These are phyloP conservation scores for Ogataea glucozyma DNA, from an alignment of 805 yeast genomes.

Conservation along the genomic window DNA sequence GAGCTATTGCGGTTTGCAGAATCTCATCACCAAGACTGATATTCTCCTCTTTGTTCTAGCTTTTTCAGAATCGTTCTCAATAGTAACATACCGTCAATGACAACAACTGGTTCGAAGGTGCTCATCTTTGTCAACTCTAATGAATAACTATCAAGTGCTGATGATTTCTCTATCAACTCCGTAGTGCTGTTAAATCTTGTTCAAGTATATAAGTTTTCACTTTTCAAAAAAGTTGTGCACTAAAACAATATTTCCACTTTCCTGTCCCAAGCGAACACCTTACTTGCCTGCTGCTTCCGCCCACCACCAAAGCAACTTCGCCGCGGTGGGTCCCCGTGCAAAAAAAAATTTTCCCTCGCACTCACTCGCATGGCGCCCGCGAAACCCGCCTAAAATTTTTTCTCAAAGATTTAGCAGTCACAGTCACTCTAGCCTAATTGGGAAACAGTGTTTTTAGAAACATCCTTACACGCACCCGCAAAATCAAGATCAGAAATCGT, in stretches of 20 bases:
- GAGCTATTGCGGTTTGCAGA: no score
- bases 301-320: constrained; percentile 4
- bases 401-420: constrained; percentile 13
- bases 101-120: constrained; percentile 95
- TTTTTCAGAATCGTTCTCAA: neutral
- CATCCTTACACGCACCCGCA: constrained; percentile 5
- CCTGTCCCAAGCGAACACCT: neutral
- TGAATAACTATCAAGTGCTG: constrained; percentile 15
- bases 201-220: constrained; percentile 7
- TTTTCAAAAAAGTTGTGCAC: constrained; percentile 7
- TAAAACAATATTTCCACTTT: constrained; percentile 5
- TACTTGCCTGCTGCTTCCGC: neutral
- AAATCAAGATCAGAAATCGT: neutral
- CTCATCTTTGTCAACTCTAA: constrained; percentile 51
- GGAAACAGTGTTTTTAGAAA: neutral
- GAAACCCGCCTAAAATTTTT: constrained; percentile 7
- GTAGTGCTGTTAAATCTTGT: constrained; percentile 2
- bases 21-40: no score
- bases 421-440: constrained; percentile 8
- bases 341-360: constrained; percentile 10
- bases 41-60: neutral
- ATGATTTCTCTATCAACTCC: constrained; percentile 12
- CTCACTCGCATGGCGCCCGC: neutral
- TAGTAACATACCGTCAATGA: constrained; percentile 83
- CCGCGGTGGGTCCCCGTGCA: neutral